phyloP scores from a whole-genome alignment of 768 basidiomycete genomes.

The Pleurotus citrinopileatus region DNA sequence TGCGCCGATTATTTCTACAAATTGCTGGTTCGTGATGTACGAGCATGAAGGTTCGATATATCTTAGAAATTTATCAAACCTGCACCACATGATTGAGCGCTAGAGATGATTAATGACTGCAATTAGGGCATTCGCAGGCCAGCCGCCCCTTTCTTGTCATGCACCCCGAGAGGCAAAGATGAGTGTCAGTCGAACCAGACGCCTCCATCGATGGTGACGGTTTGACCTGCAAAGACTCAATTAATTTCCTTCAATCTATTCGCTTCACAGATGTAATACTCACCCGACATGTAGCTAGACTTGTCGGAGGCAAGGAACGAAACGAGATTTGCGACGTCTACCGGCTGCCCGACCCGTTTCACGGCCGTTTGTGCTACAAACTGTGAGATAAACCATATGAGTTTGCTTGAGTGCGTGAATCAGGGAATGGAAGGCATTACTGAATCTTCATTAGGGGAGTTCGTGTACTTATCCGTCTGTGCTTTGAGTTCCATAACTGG shows the following conservation, averaged over 20 bases:
- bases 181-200: conserved; percentile 10
- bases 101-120: no score
- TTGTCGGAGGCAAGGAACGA: conserved; percentile 31
- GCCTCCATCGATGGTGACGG: conserved; percentile 7
- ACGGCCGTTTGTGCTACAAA: conserved; percentile 9
- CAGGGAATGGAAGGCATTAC: conserved; percentile 1
- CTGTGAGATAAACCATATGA: conserved; percentile 8
- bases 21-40: no score
- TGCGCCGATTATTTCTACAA: no score
- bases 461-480: not conserved
- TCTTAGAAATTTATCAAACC: no score
- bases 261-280: conserved; percentile 13
- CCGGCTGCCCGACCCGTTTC: conserved; percentile 15
- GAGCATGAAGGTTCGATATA: no score
- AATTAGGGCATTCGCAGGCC: no score
- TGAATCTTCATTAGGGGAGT: not conserved
- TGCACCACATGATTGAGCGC: no score
- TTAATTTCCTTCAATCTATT: not conserved
- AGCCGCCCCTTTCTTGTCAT: no score
- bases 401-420: no score
- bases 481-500: conserved; percentile 2
- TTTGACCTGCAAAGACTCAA: not conserved
- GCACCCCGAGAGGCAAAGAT: no score
- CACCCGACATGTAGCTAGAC: conserved; percentile 32
- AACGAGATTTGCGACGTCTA: conserved; percentile 35